Conservation (phyloP, 495 filamentous ascomycete genomes). For the Cenococcum geophilum region DNA sequence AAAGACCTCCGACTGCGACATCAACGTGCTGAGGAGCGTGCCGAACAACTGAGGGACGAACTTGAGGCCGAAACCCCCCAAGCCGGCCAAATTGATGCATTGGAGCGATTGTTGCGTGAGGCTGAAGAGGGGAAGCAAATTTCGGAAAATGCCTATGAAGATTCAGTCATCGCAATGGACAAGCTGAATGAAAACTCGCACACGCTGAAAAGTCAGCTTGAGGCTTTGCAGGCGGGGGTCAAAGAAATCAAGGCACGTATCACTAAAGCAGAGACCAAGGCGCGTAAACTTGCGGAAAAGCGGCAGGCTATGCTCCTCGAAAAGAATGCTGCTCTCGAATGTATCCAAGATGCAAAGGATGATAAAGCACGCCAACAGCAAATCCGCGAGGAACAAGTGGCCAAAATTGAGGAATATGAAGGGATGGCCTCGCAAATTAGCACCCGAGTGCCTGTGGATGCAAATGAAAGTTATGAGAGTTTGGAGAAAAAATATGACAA, state of each 20-base stretch:
- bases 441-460: slow-evolving; percentile 57
- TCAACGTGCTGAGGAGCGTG: slow-evolving; percentile 53
- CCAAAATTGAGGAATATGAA: slow-evolving; percentile 49
- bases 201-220: slow-evolving; percentile 41
- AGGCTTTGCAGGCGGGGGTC: slow-evolving; percentile 41
- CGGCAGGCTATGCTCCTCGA: slow-evolving; percentile 52
- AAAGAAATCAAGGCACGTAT: slow-evolving; percentile 41
- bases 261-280: slow-evolving; percentile 54
- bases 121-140: slow-evolving; percentile 46
- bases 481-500: slow-evolving; percentile 60
- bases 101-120: slow-evolving; percentile 50
- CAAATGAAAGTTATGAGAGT: slow-evolving; percentile 57
- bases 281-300: slow-evolving; percentile 44
- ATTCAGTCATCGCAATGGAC: slow-evolving; percentile 49
- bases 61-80: slow-evolving; percentile 53
- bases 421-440: slow-evolving; percentile 53
- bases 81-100: slow-evolving; percentile 55
- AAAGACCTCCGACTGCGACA: slow-evolving; percentile 48
- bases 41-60: slow-evolving; percentile 40
- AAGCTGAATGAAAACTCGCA: slow-evolving; percentile 43
- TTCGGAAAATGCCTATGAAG: slow-evolving; percentile 46
- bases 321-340: slow-evolving; percentile 59
- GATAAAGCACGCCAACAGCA: slow-evolving; percentile 44
- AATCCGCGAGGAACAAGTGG: slow-evolving; percentile 44
- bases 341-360: slow-evolving; percentile 45